Base-by-base conservation (phyloP, 176 grass and related monocot genomes). In the Oryza meyeriana region DNA sequence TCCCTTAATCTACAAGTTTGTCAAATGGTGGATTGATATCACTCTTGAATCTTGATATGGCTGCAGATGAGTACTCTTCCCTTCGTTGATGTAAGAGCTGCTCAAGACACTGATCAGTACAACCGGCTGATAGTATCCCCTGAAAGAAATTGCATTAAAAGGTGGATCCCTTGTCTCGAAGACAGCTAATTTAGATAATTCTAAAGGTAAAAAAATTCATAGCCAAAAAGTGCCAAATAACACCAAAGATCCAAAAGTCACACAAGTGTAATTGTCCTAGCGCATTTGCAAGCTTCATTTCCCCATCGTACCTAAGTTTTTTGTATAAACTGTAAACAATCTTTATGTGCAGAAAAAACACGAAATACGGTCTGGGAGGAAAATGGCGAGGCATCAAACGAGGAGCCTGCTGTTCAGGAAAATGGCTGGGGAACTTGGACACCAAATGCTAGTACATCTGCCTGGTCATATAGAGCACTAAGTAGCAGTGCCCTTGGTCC, bases 31-130 rank as follows among this genome's bases (percentile, higher is more conserved):
- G 55, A 16, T 61, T 11, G n/a, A 28, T 6, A 65, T 75, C 70
- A 61, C 33, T 39, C 48, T 55, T 55, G 50, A 55, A 48, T 48
- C 14, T 77, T 83, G 28, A 61, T 65, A 27, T 85, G n/a, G n/a
- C n/a, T 13, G 71, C 84, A 98, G 96, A 95, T 98, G 92, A 98
- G 45, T 98, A 93, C 76, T 33, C 90, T 9, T 93, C 91, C 13
- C 91, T 98, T 82, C 41, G n/a, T 98, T 62, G 90, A 98, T 80
- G 86, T 95, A 67, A 90, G 88, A 50, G n/a, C 75, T 98, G 29
- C 76, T 98, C 55, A 91, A 91, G 64, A 57, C 77, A 70, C 52
- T 13, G 64, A 89, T 6, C 76, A 0, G 75, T 67, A 33, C 73
- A 52, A 24, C 39, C 13, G 26, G 75, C 61, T 76, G 29, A 44